Conservation (phyloP, 2,329 filamentous ascomycete genomes). For the Aureobasidium leucospermi region DNA sequence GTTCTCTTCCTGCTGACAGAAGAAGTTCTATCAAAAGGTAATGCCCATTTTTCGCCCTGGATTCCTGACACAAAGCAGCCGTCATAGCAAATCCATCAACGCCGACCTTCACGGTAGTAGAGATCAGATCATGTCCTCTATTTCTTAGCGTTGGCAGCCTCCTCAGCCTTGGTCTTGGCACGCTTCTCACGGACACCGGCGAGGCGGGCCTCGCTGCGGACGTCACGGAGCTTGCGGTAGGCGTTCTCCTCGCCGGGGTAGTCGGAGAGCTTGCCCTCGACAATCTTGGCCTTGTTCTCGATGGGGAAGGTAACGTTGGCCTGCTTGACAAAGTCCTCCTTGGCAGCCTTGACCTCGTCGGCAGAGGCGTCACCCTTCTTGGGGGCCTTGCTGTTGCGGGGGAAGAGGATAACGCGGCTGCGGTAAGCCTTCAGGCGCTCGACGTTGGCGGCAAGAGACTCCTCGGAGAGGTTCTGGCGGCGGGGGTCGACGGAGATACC, state of each 20-base stretch:
- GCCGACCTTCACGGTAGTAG: neutral
- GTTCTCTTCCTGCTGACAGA: constrained; percentile 12
- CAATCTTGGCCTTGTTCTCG: constrained; percentile 62
- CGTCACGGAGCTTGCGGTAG: constrained; percentile 76
- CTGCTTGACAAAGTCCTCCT: constrained; percentile 38
- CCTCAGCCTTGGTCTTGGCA: constrained; percentile 77
- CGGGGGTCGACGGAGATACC: constrained; percentile 95
- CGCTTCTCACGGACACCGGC: constrained; percentile 88
- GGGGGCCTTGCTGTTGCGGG: constrained; percentile 84
- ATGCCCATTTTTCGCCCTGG: neutral
- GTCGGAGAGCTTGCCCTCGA: constrained; percentile 70
- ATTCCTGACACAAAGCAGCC: constrained; percentile 12
- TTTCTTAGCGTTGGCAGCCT: constrained; percentile 74
- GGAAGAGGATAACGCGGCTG: constrained; percentile 93
- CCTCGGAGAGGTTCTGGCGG: constrained; percentile 94
- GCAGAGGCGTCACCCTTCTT: constrained; percentile 87
- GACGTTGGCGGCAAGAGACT: constrained; percentile 90
- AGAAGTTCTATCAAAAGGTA: constrained; percentile 11
- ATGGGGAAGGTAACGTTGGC: constrained; percentile 60
- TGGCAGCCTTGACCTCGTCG: constrained; percentile 69
- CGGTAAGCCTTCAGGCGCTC: constrained; percentile 97
- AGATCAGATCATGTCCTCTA: constrained; percentile 37
- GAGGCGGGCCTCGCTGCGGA: constrained; percentile 75
- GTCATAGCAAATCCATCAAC: constrained; percentile 13
- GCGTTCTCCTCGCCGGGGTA: constrained; percentile 70